A percentile compares a stretch with the other conserved stretches of the same genome.
phyloP scores from a whole-genome alignment of 1,139 yeast genomes.

The Geotrichum macrosporum region DNA sequence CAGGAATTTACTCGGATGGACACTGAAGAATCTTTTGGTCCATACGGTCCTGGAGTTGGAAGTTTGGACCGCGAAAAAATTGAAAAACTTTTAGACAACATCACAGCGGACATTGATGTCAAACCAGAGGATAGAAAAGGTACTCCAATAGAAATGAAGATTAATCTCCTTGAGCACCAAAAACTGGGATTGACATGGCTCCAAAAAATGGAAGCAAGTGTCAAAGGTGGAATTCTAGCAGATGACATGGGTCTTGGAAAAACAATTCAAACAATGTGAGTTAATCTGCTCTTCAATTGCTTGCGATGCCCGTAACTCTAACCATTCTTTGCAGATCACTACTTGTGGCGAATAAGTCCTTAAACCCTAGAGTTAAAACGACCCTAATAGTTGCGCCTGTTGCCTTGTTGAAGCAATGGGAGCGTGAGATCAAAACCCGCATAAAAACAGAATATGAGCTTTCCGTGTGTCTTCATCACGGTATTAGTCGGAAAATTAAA shows the following conservation, averaged over 20 bases:
- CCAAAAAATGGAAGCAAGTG: constrained; percentile 53
- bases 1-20: not conserved
- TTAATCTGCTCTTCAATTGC: constrained; percentile 2
- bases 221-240: constrained; percentile 76
- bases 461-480: constrained; percentile 59
- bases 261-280: constrained; percentile 69
- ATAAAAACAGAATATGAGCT: constrained; percentile 48
- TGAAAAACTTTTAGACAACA: constrained; percentile 56
- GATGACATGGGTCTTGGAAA: constrained; percentile 97
- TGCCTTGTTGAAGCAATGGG: constrained; percentile 80
- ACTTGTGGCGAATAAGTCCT: constrained; percentile 53
- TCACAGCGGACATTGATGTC: constrained; percentile 52
- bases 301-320: no score
- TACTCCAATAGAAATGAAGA: constrained; percentile 67
- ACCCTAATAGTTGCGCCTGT: constrained; percentile 84
- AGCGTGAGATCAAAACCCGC: constrained; percentile 63
- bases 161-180: constrained; percentile 76
- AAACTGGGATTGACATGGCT: constrained; percentile 83
- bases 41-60: constrained; percentile 10
- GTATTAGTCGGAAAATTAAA: constrained; percentile 37
- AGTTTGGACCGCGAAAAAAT: constrained; percentile 40
- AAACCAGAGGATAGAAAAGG: constrained; percentile 48
- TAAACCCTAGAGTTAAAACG: constrained; percentile 42
- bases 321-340: constrained; percentile 44
- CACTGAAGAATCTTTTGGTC: constrained; percentile 3